Conservation (phyloP, 495 filamentous ascomycete species). For the Tuber brumale region DNA sequence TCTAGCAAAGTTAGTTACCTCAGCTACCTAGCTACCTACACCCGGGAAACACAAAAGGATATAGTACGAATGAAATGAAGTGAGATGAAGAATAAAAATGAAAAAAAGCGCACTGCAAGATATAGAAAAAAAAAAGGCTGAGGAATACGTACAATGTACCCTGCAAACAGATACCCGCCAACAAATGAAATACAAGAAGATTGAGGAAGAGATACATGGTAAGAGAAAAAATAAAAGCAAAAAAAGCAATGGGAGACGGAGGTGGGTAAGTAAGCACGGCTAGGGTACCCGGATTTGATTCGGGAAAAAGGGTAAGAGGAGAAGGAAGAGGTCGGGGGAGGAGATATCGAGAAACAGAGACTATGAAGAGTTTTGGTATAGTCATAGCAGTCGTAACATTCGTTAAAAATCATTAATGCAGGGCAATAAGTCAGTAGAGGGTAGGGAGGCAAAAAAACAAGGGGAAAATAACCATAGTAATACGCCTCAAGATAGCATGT, state of each 20-base stretch:
- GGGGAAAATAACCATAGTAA: background rate
- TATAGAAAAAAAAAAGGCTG: constrained; percentile 2
- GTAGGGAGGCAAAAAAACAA: background rate
- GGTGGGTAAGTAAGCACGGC: background rate
- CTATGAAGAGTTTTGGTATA: background rate
- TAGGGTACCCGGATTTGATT: background rate
- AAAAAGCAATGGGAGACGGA: background rate
- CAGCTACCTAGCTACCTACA: constrained; percentile 4
- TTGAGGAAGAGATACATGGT: background rate
- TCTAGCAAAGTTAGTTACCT: constrained; percentile 5
- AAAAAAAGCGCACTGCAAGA: background rate
- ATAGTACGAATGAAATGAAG: constrained; percentile 3
- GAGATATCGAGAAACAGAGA: background rate
- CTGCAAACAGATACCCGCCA: background rate
- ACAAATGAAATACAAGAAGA: constrained; percentile 5
- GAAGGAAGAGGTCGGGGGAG: background rate
- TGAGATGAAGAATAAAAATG: background rate
- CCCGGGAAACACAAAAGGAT: background rate
- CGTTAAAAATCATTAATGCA: background rate
- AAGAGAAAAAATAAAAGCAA: background rate
- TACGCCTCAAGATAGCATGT: background rate
- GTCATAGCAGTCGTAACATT: background rate
- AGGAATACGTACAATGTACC: constrained; percentile 5
- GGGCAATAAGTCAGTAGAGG: background rate
- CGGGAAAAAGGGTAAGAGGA: background rate